Percentiles rank a stretch among this genome's conserved stretches.
These are phyloP conservation scores for Ilex aquifolium DNA, from an alignment of 257 asterid genomes.

Conservation along the genomic window DNA sequence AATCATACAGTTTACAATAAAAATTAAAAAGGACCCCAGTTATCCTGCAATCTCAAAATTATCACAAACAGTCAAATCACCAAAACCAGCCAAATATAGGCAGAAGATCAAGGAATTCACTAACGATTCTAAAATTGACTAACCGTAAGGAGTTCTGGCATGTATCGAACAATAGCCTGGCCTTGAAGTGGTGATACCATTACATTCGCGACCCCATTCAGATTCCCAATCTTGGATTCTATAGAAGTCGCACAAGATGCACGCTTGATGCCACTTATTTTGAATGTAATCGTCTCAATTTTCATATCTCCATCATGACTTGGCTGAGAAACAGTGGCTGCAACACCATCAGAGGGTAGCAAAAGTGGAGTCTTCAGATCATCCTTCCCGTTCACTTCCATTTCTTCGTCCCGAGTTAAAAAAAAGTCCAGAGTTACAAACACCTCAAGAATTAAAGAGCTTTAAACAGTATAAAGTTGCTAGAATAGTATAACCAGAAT, in stretches of 20 bases:
- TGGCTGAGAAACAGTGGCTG: slow-evolving; percentile 27
- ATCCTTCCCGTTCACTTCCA: slow-evolving; percentile 64
- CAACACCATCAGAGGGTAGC: slow-evolving; percentile 43
- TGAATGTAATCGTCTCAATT: slow-evolving; percentile 68
- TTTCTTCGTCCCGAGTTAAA: slow-evolving; percentile 13
- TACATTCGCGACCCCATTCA: slow-evolving; percentile 66
- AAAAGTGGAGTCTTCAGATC: slow-evolving; percentile 68
- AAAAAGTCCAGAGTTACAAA: too few species aligned
- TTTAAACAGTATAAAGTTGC: too few species aligned
- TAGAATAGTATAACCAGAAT: too few species aligned
- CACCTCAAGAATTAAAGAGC: too few species aligned
- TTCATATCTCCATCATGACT: slow-evolving; percentile 33
- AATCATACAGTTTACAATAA: neutral
- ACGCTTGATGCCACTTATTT: slow-evolving; percentile 76
- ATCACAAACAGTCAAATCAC: neutral
- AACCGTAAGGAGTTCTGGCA: slow-evolving; percentile 61
- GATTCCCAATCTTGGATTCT: slow-evolving; percentile 63
- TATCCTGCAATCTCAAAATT: too few species aligned
- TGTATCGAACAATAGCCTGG: slow-evolving; percentile 82
- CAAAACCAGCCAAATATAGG: neutral
- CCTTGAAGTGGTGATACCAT: slow-evolving; percentile 89
- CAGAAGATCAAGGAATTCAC: neutral
- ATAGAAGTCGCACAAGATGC: slow-evolving; percentile 82
- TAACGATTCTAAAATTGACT: slow-evolving; percentile 27
- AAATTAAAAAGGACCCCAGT: too few species aligned